These are phyloP conservation scores for Penicillium sp. DNA, from an alignment of 2,329 filamentous ascomycete genomes.

Conservation along the genomic window DNA sequence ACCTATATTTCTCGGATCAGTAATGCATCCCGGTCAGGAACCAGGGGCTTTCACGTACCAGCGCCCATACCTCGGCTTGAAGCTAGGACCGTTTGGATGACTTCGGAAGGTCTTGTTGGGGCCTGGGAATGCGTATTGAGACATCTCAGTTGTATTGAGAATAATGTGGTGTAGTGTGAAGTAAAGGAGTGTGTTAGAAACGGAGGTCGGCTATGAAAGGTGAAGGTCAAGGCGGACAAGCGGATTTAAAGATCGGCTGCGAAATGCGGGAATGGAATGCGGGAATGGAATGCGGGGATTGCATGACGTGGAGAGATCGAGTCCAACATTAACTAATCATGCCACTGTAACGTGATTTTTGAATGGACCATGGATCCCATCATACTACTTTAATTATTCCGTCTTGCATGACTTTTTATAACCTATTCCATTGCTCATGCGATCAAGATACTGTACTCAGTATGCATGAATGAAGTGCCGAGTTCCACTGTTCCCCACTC, in stretches of 20 bases:
- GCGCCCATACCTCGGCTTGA: conserved; percentile 18
- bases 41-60: conserved; percentile 14
- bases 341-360: background rate
- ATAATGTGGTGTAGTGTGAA: background rate
- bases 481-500: background rate
- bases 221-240: conserved; percentile 1
- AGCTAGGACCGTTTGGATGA: conserved; percentile 7
- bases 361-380: background rate
- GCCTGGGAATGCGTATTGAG: conserved; percentile 19
- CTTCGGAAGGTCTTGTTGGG: conserved; percentile 17
- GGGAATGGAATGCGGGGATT: conserved; percentile 20
- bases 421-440: background rate
- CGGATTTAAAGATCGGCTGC: conserved; percentile 9
- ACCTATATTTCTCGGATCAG: conserved; percentile 7
- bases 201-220: background rate
- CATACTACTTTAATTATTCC: background rate
- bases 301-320: conserved; percentile 22
- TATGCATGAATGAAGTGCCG: background rate
- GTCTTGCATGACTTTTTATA: background rate
- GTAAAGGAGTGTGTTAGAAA: background rate
- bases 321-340: conserved; percentile 1
- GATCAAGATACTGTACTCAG: no score
- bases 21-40: background rate
- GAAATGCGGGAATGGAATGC: conserved; percentile 14
- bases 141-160: conserved; percentile 9